Evolutionary conservation across 352 stramenopile species (phyloP).

Genomic region (Globisporangium acanthophoron): DNA sequence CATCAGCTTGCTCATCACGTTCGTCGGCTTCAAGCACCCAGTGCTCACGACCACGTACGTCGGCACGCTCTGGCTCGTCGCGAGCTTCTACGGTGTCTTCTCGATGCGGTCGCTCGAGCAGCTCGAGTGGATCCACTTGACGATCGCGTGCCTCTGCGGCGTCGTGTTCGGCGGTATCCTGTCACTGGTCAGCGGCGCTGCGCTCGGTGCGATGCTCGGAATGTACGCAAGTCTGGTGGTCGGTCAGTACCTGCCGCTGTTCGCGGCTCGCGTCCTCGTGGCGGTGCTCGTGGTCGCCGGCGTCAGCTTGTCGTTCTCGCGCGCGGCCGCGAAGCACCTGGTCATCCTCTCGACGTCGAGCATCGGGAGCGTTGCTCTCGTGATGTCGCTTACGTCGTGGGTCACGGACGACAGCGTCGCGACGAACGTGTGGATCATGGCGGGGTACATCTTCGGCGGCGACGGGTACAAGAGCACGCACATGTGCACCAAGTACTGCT

Average conservation of each 20-base stretch:
- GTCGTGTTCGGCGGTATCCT: constrained; percentile 65
- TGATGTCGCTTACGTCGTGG: constrained; percentile 75
- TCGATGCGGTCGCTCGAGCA: constrained; percentile 38
- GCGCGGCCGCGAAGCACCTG: constrained; percentile 48
- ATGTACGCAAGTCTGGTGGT: constrained; percentile 56
- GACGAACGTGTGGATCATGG: constrained; percentile 55
- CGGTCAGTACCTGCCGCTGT: constrained; percentile 62
- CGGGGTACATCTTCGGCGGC: constrained; percentile 63
- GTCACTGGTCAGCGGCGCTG: constrained; percentile 49
- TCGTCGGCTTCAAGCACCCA: constrained; percentile 45
- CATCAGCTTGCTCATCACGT: constrained; percentile 46
- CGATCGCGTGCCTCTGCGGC: constrained; percentile 64
- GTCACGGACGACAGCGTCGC: constrained; percentile 54
- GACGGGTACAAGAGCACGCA: constrained; percentile 29
- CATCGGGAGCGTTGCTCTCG: constrained; percentile 54
- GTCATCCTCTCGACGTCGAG: constrained; percentile 62
- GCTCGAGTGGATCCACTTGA: constrained; percentile 60
- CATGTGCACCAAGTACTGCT: constrained; percentile 56
- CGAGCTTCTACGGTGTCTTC: constrained; percentile 67
- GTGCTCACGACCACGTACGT: constrained; percentile 52
- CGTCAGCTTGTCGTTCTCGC: constrained; percentile 33
- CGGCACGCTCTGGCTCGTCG: constrained; percentile 54
- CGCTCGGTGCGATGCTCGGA: constrained; percentile 57
- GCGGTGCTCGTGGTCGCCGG: constrained; percentile 35
- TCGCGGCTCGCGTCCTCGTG: constrained; percentile 55